Evolutionary conservation across 2,329 filamentous ascomycete genomes (phyloP), one percentile per base, ranked within the genome.

Genomic region (Lasiodiplodia sp.): DNA sequence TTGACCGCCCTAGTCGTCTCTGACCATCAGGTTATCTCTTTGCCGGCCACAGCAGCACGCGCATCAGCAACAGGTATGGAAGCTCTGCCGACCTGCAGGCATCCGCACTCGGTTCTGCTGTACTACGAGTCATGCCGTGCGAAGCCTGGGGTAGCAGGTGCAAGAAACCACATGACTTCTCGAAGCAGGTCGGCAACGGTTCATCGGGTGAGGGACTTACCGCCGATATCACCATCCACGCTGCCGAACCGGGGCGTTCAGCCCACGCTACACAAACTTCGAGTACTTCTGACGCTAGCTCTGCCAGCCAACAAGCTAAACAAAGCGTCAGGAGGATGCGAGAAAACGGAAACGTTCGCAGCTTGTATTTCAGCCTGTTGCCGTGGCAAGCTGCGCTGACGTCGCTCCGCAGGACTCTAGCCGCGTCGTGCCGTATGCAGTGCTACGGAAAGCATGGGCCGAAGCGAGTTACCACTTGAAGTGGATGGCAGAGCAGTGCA

Each of bases 371-470:
- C 60, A 18, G 60, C 47, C 44, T 63, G 60, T 63, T 63, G 60
- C 60, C 47, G 60, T 63, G 25, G 60, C 60, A 63, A 63, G 60
- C 60, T 63, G 60, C 37, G 60, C 60, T 63, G 60, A 63, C 60
- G 60, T 63, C 60, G 60, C 60, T 63, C 60, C 44, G 60, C 60
- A 63, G 58, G 40, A 12, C 28, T 52, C 28, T 63, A 63, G 60
- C 60, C 60, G 60, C 44, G 51, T n/a, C 31, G 60, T 52, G 44
- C 60, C 44, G 28, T 63, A 52, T 63, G 60, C 44, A 12, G 60
- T 63, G 60, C 44, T 16, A 63, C 60, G 51, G 60, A n/a, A n/a
- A 28, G 28, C 60, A n/a, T 47, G 18, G 28, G 31, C 18, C 51
- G 16, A 51, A 63, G 60, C 60, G 28, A 63, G n/a, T 23, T 25